Percentiles rank a stretch among this genome's conserved stretches.
phyloP scores from a whole-genome alignment of 306 rosid genomes.

The Vigna hirtella region DNA sequence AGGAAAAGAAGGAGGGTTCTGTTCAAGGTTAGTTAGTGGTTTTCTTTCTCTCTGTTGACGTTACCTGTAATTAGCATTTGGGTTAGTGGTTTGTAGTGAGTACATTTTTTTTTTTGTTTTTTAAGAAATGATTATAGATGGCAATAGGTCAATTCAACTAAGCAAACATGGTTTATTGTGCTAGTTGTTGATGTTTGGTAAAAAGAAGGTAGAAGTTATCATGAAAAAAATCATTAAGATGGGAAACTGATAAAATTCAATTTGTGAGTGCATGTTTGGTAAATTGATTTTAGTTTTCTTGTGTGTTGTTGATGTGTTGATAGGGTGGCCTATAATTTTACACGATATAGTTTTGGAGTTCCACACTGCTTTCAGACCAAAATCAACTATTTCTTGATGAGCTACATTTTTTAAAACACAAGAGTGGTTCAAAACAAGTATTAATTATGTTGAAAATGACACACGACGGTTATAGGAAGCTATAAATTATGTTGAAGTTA shows the following conservation, averaged over 20 bases:
- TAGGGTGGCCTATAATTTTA: too few species aligned
- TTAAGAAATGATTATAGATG: not conserved
- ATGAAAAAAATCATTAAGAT: too few species aligned
- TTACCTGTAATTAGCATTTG: not conserved
- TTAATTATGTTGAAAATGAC: not conserved
- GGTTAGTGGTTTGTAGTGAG: not conserved
- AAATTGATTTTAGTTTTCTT: too few species aligned
- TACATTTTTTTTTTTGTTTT: not conserved
- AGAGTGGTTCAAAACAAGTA: not conserved
- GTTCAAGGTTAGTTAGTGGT: slow-evolving; percentile 17
- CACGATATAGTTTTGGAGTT: not conserved
- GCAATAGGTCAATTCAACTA: not conserved
- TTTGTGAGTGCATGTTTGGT: too few species aligned
- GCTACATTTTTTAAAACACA: not conserved
- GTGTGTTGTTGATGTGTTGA: too few species aligned
- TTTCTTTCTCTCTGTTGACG: not conserved
- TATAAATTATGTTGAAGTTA: slow-evolving; percentile 1
- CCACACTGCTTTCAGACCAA: not conserved
- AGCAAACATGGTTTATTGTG: not conserved
- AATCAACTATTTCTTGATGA: not conserved
- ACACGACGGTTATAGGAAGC: not conserved
- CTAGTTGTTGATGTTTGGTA: not conserved
- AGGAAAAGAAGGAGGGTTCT: slow-evolving; percentile 36
- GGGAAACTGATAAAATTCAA: too few species aligned
- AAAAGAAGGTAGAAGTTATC: not conserved